These are phyloP conservation scores for Sphaerostilbella broomeana DNA, from an alignment of 2,329 filamentous ascomycete species.

Conservation along the genomic window DNA sequence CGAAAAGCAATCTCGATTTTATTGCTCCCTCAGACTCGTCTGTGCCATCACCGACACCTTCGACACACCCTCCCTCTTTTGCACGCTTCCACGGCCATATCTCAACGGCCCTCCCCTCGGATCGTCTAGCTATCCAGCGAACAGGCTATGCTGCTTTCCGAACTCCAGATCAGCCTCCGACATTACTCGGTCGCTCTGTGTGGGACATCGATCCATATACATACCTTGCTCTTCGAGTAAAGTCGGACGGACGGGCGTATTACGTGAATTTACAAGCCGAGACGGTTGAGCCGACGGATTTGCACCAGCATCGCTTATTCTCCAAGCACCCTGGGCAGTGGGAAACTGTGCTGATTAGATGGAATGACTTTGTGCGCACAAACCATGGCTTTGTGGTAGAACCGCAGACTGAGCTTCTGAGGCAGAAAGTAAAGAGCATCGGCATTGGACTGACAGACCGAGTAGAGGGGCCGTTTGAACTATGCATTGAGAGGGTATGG, in stretches of 20 bases:
- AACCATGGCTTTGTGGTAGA: constrained; percentile 90
- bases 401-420: constrained; percentile 83
- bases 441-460: constrained; percentile 87
- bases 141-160: constrained; percentile 88
- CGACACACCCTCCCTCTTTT: constrained; percentile 38
- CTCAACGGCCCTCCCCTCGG: constrained; percentile 72
- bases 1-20: constrained; percentile 65
- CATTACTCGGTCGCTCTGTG: constrained; percentile 75
- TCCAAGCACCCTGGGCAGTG: constrained; percentile 73
- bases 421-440: constrained; percentile 76
- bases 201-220: constrained; percentile 89
- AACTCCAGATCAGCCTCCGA: constrained; percentile 67
- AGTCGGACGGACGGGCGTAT: constrained; percentile 86
- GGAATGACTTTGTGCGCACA: constrained; percentile 89
- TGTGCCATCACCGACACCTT: not conserved
- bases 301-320: constrained; percentile 90
- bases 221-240: constrained; percentile 81
- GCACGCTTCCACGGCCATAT: constrained; percentile 82
- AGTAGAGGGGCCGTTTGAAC: constrained; percentile 78
- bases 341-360: constrained; percentile 91
- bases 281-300: constrained; percentile 84
- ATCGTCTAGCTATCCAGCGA: constrained; percentile 67
- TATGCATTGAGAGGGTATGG: constrained; percentile 82
- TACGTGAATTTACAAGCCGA: constrained; percentile 95
- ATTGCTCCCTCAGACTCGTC: constrained; percentile 28